Evolutionary conservation across 805 yeast species (phyloP).

Genomic region (Metschnikowia colocasiae): DNA sequence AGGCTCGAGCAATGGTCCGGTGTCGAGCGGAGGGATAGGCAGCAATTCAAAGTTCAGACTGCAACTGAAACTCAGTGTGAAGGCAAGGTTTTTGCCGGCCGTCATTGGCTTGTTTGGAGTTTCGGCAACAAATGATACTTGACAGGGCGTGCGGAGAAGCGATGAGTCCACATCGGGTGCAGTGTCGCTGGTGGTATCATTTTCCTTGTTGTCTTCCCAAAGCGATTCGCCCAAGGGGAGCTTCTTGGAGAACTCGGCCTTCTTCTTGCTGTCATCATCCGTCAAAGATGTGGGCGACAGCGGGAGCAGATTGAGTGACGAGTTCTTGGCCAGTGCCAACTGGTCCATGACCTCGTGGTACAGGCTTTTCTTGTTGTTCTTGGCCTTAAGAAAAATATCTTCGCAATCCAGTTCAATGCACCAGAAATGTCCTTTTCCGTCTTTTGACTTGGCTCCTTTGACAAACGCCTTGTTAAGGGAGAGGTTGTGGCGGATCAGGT

Average conservation of each 20-base stretch:
- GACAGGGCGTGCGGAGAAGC: slow-evolving; percentile 16
- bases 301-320: slow-evolving; percentile 10
- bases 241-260: not conserved
- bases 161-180: slow-evolving; percentile 8
- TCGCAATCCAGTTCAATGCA: slow-evolving; percentile 80
- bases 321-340: slow-evolving; percentile 18
- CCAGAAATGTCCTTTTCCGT: slow-evolving; percentile 94
- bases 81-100: slow-evolving; percentile 44
- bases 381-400: slow-evolving; percentile 68
- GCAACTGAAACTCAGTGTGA: slow-evolving; percentile 65
- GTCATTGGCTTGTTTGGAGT: slow-evolving; percentile 41
- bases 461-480: slow-evolving; percentile 90
- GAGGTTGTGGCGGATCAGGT: slow-evolving; percentile 90
- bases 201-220: slow-evolving; percentile 7
- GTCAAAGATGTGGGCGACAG: slow-evolving; percentile 16
- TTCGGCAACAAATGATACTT: slow-evolving; percentile 20
- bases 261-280: slow-evolving; percentile 11
- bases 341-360: slow-evolving; percentile 45
- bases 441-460: slow-evolving; percentile 86
- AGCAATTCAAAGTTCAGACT: slow-evolving; percentile 61
- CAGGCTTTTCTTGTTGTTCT: slow-evolving; percentile 44
- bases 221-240: not conserved
- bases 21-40: slow-evolving; percentile 53
- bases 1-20: slow-evolving; percentile 66
- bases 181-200: slow-evolving; percentile 7